Percentiles rank a stretch among this genome's conserved stretches.
phyloP scores from a whole-genome alignment of 352 stramenopile genomes.

The Phytopythium chamaehyphon region DNA sequence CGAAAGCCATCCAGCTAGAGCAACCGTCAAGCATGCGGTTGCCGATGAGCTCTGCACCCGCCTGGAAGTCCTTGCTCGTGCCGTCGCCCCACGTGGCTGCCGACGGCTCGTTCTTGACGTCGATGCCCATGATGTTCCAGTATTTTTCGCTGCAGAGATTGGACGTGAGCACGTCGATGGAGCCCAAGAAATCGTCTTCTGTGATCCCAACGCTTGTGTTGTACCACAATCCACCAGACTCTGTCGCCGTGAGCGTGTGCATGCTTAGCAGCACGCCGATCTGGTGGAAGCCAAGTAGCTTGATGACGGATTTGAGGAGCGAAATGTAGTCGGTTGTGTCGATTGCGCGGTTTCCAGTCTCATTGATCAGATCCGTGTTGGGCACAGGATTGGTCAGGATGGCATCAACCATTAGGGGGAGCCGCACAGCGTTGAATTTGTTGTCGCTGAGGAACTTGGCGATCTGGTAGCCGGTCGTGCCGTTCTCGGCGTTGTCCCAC shows the following conservation, averaged over 20 bases:
- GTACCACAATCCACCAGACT: slow-evolving; percentile 65
- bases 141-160: slow-evolving; percentile 57
- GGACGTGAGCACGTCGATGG: slow-evolving; percentile 52
- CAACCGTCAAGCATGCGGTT: slow-evolving; percentile 74
- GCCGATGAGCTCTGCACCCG: slow-evolving; percentile 65
- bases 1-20: slow-evolving; percentile 72
- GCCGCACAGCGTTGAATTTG: slow-evolving; percentile 79
- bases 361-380: slow-evolving; percentile 58
- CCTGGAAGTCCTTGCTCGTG: slow-evolving; percentile 56
- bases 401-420: slow-evolving; percentile 68
- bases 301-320: slow-evolving; percentile 64
- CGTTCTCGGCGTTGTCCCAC: slow-evolving; percentile 73
- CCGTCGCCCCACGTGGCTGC: slow-evolving; percentile 67
- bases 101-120: slow-evolving; percentile 80
- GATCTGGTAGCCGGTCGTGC: slow-evolving; percentile 74
- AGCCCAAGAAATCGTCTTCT: slow-evolving; percentile 54
- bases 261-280: slow-evolving; percentile 78
- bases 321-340: slow-evolving; percentile 70
- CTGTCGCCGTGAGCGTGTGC: slow-evolving; percentile 57
- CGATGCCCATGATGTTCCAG: slow-evolving; percentile 80
- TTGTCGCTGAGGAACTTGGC: slow-evolving; percentile 70
- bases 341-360: slow-evolving; percentile 63
- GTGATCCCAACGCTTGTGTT: slow-evolving; percentile 37
- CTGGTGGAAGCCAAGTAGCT: slow-evolving; percentile 59
- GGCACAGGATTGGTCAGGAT: slow-evolving; percentile 63